Evolutionary conservation across 2,329 filamentous ascomycete genomes (phyloP), one percentile per base, ranked within the genome.

Genomic region (Venturia aucupariae): DNA sequence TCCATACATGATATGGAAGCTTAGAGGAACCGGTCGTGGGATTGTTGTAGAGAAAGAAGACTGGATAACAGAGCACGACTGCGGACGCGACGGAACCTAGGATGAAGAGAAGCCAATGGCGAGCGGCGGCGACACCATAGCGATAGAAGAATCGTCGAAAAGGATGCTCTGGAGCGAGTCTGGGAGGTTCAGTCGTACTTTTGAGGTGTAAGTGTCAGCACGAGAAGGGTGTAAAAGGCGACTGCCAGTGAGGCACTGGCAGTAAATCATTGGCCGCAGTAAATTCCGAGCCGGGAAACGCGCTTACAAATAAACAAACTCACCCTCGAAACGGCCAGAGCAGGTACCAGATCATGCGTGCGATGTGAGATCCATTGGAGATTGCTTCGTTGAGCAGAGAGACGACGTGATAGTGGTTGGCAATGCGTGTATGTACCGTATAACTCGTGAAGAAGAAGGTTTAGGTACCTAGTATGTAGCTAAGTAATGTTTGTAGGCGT

Each of bases 1-100:
- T 92, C 90, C 90, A 93, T 68, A 90, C 89, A 82, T 92, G 88
- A 71, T 88, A 86, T 38, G 90, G 89, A 8, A 92, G 78, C 62
- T 86, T 88, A 60, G 88, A 87, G 30, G 86, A 84, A 68, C 87
- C 86, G 71, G 86, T 88, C 69, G 85, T 85, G 68, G 88, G 87
- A 73, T 89, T 86, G 71, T 84, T 86, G 74, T 88, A 88, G 61
- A 92, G 83, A 71, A 90, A 91, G 24, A 89, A 82, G 63, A 90
- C 86, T 8, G 89, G 89, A 70, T 90, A 92, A 66, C 88, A 84
- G 64, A 92, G 82, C 62, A 87, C 77, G 57, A 88, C 83, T 64
- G 88, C 88, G 65, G 90, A 81, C 54, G 84, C 83, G 64, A 89
- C 85, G n/a, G 89, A 90, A 64, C 90, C 78, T 68, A 92, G 78